Evolutionary conservation across 345 rosid genomes (phyloP).

Genomic region (Conringia planisiliqua): DNA sequence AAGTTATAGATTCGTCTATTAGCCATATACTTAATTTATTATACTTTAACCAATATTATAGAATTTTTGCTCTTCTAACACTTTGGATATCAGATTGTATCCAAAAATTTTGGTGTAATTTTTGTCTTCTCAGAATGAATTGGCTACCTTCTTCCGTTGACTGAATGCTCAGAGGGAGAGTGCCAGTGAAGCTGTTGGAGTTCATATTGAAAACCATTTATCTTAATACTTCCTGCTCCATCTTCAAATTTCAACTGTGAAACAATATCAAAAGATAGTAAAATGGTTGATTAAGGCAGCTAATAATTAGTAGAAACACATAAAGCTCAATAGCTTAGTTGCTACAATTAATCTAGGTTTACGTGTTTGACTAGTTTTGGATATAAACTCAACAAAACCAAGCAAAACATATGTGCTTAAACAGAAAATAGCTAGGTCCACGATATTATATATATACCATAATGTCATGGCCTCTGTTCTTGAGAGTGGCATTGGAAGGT

Average conservation of each 20-base stretch:
- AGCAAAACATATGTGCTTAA: background rate
- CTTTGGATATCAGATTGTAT: background rate
- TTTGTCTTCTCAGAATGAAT: background rate
- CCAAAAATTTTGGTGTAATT: background rate
- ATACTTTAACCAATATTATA: too few relatives aligned
- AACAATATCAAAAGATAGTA: background rate
- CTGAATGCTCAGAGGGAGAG: slow-evolving; percentile 75
- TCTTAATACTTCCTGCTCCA: slow-evolving; percentile 47
- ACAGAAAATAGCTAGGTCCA: background rate
- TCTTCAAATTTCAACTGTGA: slow-evolving; percentile 40
- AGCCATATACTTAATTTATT: background rate
- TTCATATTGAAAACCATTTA: slow-evolving; percentile 44
- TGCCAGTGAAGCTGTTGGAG: slow-evolving; percentile 84
- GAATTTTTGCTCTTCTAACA: background rate
- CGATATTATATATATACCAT: slow-evolving; percentile 45
- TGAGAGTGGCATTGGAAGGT: slow-evolving; percentile 56
- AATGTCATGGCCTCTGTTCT: slow-evolving; percentile 87
- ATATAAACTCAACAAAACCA: background rate
- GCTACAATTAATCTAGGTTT: background rate
- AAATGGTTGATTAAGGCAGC: background rate
- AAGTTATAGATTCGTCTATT: background rate
- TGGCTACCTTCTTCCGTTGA: slow-evolving; percentile 57
- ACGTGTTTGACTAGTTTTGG: background rate
- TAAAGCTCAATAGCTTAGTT: background rate
- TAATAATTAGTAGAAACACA: background rate